phyloP scores from a whole-genome alignment of 106 monocot species.

The Narthecium ossifragum region DNA sequence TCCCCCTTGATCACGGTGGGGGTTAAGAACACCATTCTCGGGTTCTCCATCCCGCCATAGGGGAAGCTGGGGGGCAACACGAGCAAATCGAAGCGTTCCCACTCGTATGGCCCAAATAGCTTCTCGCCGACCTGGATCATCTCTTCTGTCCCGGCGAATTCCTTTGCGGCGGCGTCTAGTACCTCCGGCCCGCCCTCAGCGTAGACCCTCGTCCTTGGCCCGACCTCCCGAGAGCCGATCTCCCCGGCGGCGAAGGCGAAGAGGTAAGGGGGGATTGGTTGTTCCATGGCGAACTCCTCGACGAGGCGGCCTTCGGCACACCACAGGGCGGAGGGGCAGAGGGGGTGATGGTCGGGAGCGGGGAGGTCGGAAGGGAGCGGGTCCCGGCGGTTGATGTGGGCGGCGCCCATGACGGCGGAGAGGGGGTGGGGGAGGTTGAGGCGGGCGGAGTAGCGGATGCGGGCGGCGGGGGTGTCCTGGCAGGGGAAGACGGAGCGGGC shows the following conservation, averaged over 20 bases:
- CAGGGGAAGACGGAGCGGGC: constrained; percentile 95
- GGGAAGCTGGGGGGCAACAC: constrained; percentile 93
- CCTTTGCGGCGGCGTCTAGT: constrained; percentile 66
- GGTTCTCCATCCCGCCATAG: constrained; percentile 98
- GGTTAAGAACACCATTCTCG: constrained; percentile 85
- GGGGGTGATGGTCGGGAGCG: background rate
- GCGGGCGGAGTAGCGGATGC: constrained; percentile 51
- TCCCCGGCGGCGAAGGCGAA: constrained; percentile 87
- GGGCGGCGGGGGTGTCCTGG: constrained; percentile 95
- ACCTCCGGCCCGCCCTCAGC: constrained; percentile 49
- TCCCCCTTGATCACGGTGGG: constrained; percentile 91
- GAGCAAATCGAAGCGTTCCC: constrained; percentile 89
- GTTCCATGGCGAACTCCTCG: constrained; percentile 79
- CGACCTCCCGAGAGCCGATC: constrained; percentile 58
- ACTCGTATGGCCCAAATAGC: constrained; percentile 84
- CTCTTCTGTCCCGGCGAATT: constrained; percentile 83
- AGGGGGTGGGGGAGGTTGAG: constrained; percentile 64
- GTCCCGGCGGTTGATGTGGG: constrained; percentile 34
- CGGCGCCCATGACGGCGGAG: constrained; percentile 75
- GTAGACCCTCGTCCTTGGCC: constrained; percentile 79
- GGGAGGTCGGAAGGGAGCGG: constrained; percentile 31
- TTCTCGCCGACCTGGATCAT: constrained; percentile 76
- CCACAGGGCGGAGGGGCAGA: constrained; percentile 39
- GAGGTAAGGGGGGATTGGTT: constrained; percentile 87
- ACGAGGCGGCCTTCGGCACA: constrained; percentile 55